Evolutionary conservation across 106 monocot genomes (phyloP), one percentile per base, ranked within the genome.

Genomic region (Acorus gramineus): DNA sequence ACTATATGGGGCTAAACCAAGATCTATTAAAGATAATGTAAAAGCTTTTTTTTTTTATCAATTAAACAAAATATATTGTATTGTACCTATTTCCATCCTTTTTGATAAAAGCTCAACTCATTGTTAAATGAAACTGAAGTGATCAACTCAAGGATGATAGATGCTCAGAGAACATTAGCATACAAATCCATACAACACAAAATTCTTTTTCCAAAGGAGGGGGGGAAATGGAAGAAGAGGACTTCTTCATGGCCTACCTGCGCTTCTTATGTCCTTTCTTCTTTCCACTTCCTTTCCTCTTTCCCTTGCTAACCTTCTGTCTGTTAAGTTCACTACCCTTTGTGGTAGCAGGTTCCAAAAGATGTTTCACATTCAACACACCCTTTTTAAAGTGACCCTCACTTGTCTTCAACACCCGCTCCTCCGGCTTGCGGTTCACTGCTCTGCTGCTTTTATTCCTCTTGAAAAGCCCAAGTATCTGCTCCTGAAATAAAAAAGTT

Each of bases 301-400:
- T 74, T 4, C 63, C 46, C 28, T 28, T 28, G 6, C 56, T 69
- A 13, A 54, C 66, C 53, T 14, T 65, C 3, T 55, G 47, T 7
- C 55, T 4, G 7, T n/a, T 58, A 14, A 63, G 63, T 6, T 70
- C 73, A 6, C 50, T 57, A 9, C n/a, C 42, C 51, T 58, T 71
- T 45, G 76, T 14, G 60, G 59, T 46, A 3, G 9, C 65, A 5
- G 71, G 65, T 50, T 64, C 64, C 61, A 83, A 55, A 13, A 83
- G 58, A 71, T 83, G 75, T 59, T 83, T 83, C 59, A 83, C 83
- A 64, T 83, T 49, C 8, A 79, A 64, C 14, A 83, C 72, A 55
- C 83, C 83, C 61, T 63, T 79, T 49, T 64, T 79, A 52, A 79
- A 83, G 55, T 65, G 72, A 7, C 83, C 83, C 28, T 79, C 75